Evolutionary conservation across 495 filamentous ascomycete species (phyloP).

Genomic region (Neurospora pannonica): DNA sequence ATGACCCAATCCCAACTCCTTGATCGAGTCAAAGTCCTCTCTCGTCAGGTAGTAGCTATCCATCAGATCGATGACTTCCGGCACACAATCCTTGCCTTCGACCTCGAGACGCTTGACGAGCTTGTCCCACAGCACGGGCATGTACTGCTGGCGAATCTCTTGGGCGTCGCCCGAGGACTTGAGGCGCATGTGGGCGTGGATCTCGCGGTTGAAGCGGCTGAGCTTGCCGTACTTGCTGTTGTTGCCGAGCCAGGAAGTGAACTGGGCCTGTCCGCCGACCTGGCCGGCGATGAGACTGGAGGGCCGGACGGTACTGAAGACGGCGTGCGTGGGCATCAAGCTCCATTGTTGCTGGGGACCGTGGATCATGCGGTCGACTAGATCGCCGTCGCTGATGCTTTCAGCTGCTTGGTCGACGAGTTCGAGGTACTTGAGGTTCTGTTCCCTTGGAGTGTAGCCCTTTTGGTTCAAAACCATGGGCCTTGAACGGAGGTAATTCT

Average conservation of each 20-base stretch:
- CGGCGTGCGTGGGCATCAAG: slow-evolving; percentile 93
- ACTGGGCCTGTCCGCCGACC: slow-evolving; percentile 48
- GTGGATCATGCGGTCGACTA: slow-evolving; percentile 97
- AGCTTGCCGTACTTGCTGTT: slow-evolving; percentile 89
- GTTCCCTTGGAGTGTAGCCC: slow-evolving; percentile 46
- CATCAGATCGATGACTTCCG: slow-evolving; percentile 78
- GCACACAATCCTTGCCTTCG: slow-evolving; percentile 66
- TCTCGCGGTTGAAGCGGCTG: slow-evolving; percentile 77
- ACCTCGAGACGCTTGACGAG: slow-evolving; percentile 60
- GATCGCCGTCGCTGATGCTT: slow-evolving; percentile 93
- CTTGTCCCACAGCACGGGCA: slow-evolving; percentile 79
- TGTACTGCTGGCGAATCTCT: slow-evolving; percentile 88
- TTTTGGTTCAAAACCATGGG: slow-evolving; percentile 53
- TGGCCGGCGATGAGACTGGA: slow-evolving; percentile 83
- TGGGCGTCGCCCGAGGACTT: slow-evolving; percentile 84
- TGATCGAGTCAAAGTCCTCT: slow-evolving; percentile 86
- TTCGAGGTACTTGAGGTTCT: slow-evolving; percentile 71
- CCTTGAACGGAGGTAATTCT: slow-evolving; percentile 84
- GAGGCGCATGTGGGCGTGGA: slow-evolving; percentile 95
- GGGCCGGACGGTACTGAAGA: slow-evolving; percentile 89
- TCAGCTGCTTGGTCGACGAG: slow-evolving; percentile 78
- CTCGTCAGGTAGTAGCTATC: slow-evolving; percentile 94
- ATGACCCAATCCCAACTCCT: slow-evolving; percentile 83
- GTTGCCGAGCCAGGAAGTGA: slow-evolving; percentile 88
- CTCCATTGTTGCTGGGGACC: slow-evolving; percentile 97